Percentiles rank a stretch among this genome's conserved stretches.
phyloP scores from a whole-genome alignment of 768 basidiomycete genomes.

The Ramaria rubella region DNA sequence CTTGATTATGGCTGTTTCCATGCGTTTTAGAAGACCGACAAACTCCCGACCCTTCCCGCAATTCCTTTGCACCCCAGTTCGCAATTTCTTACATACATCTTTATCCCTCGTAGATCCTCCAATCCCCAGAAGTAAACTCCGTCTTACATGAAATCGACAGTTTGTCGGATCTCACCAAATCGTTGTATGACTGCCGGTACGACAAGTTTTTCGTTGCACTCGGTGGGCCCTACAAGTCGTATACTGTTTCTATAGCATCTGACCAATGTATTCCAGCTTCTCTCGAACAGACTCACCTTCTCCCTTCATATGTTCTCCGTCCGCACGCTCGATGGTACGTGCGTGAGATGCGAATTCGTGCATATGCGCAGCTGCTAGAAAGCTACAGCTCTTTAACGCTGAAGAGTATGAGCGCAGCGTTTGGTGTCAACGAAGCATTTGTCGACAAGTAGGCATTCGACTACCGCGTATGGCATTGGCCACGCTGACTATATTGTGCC shows the following conservation, averaged over 20 bases:
- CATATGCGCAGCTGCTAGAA: constrained; percentile 89
- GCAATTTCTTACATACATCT: background rate
- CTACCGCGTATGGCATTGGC: background rate
- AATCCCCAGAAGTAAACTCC: constrained; percentile 81
- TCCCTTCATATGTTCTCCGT: constrained; percentile 80
- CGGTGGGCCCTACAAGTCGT: constrained; percentile 49
- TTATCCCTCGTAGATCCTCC: constrained; percentile 61
- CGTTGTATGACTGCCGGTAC: constrained; percentile 89
- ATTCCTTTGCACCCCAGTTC: no score
- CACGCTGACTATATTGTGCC: background rate
- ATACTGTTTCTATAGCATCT: no score
- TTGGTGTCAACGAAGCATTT: constrained; percentile 84
- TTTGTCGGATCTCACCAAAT: constrained; percentile 78
- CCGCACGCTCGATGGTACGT: constrained; percentile 87
- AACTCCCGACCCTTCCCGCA: no score
- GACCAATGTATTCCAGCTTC: no score
- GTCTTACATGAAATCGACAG: constrained; percentile 77
- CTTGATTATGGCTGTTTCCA: no score
- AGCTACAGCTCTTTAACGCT: constrained; percentile 85
- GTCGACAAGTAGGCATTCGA: constrained; percentile 66
- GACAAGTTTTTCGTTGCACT: constrained; percentile 90
- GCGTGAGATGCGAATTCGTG: constrained; percentile 93
- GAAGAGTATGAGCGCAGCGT: constrained; percentile 76
- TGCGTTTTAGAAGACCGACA: no score
- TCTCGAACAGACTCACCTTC: constrained; percentile 79